Base-by-base conservation (phyloP, 1,284 basidiomycete genomes). In the Moesziomyces sp. region DNA sequence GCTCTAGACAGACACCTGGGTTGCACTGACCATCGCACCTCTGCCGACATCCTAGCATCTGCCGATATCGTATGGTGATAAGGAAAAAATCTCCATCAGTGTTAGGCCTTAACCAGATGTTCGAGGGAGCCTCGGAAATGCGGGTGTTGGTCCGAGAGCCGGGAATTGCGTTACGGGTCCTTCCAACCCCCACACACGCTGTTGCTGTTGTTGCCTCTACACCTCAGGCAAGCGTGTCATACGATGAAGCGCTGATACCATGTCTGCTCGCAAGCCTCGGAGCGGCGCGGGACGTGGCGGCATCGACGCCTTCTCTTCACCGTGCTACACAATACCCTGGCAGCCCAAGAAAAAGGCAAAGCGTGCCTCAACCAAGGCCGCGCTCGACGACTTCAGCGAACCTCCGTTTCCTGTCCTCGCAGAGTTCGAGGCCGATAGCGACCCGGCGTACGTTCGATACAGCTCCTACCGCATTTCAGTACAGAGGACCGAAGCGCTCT, bases 271-370 rank as follows among this genome's bases (percentile, higher is more conserved):
- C 10, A 55, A 49, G 46, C 35, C 60, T 13, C 55, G 56, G n/a
- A 55, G 19, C 42, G 56, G 50, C 46, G 45, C 59, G 24, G n/a
- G 47, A 5, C 30, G 19, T 7, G 64, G 54, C 38, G 52, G 59
- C 42, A 67, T 74, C 40, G 67, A 74, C 45, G 52, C 43, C 0
- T 62, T 70, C 62, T 74, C 72, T 7, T 66, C 72, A 0, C 56
- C 53, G 28, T 74, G 72, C 72, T 74, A 66, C 53, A 74, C 72
- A 33, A 66, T 74, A 49, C 72, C 72, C 5, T 70, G 72, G 66
- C 61, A 60, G 28, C 67, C 71, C 10, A 55, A 48, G 21, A 74
- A 74, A 50, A 59, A 58, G 38, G 28, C 56, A 2, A 60, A 52
- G 40, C 46, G 5, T 24, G 45, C 14, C 44, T 33, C 30, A 10